Conservation (phyloP, 352 stramenopile genomes). For the Globisporangium radiosum region DNA sequence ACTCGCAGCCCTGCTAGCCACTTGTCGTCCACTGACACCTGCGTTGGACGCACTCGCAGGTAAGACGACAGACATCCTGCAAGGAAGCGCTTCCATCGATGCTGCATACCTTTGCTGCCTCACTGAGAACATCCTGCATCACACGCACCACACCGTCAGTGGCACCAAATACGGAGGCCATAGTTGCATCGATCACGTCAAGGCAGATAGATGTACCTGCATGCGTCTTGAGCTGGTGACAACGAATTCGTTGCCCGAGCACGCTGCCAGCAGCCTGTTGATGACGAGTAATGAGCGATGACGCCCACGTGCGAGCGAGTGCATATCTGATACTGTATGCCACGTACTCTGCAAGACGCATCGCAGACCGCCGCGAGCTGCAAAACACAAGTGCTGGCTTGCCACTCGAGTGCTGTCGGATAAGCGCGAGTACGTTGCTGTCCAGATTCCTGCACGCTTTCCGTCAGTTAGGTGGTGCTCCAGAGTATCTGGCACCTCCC, state of each 20-base stretch:
- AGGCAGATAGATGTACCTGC: conserved; percentile 1
- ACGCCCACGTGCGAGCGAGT: too few relatives aligned
- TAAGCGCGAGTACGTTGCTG: conserved; percentile 28
- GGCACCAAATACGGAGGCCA: too few relatives aligned
- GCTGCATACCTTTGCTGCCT: not conserved
- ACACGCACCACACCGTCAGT: too few relatives aligned
- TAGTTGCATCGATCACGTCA: too few relatives aligned
- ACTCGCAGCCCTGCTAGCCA: conserved; percentile 8
- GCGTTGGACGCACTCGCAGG: too few relatives aligned
- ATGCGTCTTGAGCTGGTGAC: conserved; percentile 2
- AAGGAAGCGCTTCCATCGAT: too few relatives aligned
- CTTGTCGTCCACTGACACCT: conserved; percentile 10
- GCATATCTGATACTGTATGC: not conserved
- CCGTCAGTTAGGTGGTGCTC: not conserved
- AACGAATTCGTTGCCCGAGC: not conserved
- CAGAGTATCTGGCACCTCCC: not conserved
- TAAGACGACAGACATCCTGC: too few relatives aligned
- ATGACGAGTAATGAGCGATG: not conserved
- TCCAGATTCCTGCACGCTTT: conserved; percentile 33
- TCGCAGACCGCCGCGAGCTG: conserved; percentile 21
- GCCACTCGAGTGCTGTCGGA: conserved; percentile 31
- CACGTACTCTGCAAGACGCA: conserved; percentile 20
- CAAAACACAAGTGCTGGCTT: conserved; percentile 63
- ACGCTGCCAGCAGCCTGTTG: conserved; percentile 3
- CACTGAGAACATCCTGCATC: conserved; percentile 4